Base-by-base conservation (phyloP, 2,329 filamentous ascomycete species). In the Microdochium nivale region DNA sequence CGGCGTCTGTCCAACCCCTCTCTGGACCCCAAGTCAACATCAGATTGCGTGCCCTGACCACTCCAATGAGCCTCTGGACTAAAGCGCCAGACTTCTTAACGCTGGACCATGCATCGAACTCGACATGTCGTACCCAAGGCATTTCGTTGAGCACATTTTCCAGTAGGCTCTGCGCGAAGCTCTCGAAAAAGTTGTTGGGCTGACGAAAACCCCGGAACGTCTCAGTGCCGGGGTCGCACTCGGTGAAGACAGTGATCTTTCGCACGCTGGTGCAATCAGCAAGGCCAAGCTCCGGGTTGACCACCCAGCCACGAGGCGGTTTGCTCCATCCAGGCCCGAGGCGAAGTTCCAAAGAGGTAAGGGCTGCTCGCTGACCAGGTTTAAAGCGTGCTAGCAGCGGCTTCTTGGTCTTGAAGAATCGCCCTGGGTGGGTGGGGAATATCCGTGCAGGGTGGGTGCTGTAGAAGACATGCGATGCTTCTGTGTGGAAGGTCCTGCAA, bases 321-420 rank as follows among this genome's bases (percentile, higher is more conserved):
- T 78, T 78, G 54, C 73, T 82, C 81, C 85, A 91, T 21, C 86
- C 86, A 0, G 86, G 86, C 0, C 87, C 87, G 0, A 91, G 72
- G 2, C 87, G 79, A 50, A 91, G 67, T 65, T 91, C 83, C 2
- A 91, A 69, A 0, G 78, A 78, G 1, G 77, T 83, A 46, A 91
- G 73, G 47, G 70, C 76, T 16, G 71, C 69, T 32, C 85, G 79
- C 63, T 87, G 84, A 27, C 69, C 71, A 0, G 78, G 67, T 21
- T 81, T 80, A 51, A 91, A 67, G 19, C 86, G 81, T 5, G 83
- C 78, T 25, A 91, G 73, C 0, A 91, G 72, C 1, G 87, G 87
- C 58, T 80, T 81, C 69, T 88, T 88, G 27, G 82, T 83, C 68
- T 88, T 86, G 71, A 87, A 87, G 67, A 85, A 83, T 37, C 78